Base-by-base conservation (phyloP, 495 filamentous ascomycete species). In the Usnea hakonensis region DNA sequence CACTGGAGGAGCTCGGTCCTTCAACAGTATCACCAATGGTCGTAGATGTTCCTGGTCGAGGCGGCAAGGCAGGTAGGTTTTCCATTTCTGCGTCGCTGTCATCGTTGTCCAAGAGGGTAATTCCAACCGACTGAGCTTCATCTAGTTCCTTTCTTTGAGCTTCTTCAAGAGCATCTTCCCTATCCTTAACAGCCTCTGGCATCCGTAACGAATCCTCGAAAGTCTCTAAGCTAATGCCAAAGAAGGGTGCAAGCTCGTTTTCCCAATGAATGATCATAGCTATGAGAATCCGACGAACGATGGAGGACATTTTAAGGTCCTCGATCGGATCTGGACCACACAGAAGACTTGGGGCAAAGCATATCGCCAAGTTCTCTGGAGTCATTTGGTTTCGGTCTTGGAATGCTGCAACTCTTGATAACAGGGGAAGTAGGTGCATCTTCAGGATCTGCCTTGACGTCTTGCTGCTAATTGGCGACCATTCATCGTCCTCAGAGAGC, bases 301-400 rank as follows among this genome's bases (percentile, higher is more conserved):
- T 62, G 61, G 64, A 59, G 40, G 58, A 23, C 55, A 71, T 40
- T 62, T 79, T 66, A 68, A 76, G 57, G 67, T 74, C 68, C 38
- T 68, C 65, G 28, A 66, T 57, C 17, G 66, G 67, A 58, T 70
- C 68, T 3, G 65, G 66, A 8, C 68, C 68, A 28, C 52, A 56
- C 3, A 70, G 55, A 10, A 70, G 58, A 21, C 35, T 74, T 17
- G 78, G 77, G 0, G 75, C 74, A 52, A 83, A 75, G 64, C 80
- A 82, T 30, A 82, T 74, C 13, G 79, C 75, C 13, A 84, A 68
- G 38, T 82, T 83, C 55, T 72, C 73, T 0, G 79, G 61, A 14
- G 69, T 77, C 81, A 84, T 84, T 60, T 81, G 79, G 67, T 83
- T 84, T 46, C 72, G 66, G 19, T 71, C 67, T 32, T 74, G 62